A percentile compares a stretch with the other conserved stretches of the same genome.
phyloP scores from a whole-genome alignment of 495 filamentous ascomycete species.

The Penicillium pulvis region DNA sequence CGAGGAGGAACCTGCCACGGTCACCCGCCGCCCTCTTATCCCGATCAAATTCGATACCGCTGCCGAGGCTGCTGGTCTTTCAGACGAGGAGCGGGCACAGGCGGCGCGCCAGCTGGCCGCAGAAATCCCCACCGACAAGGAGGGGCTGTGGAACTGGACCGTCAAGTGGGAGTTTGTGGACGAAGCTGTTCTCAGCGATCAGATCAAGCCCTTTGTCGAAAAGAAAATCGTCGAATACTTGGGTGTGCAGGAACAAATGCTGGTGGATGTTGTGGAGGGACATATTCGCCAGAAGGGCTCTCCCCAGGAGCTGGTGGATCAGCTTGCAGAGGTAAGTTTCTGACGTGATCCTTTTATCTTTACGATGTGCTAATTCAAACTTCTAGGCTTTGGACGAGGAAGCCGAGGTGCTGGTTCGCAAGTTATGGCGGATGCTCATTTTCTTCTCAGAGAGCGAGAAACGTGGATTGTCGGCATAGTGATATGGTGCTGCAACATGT shows the following conservation, averaged over 20 bases:
- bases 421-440: constrained; percentile 97
- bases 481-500: not conserved
- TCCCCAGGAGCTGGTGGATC: constrained; percentile 80
- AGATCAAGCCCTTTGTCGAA: constrained; percentile 92
- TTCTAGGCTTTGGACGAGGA: constrained; percentile 90
- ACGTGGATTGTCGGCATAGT: constrained; percentile 72
- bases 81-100: constrained; percentile 82
- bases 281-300: constrained; percentile 76
- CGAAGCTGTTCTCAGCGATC: constrained; percentile 77
- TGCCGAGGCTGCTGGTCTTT: constrained; percentile 65
- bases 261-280: constrained; percentile 90
- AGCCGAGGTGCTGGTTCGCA: constrained; percentile 90
- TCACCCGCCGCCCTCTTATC: constrained; percentile 76
- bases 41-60: constrained; percentile 90
- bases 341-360: not conserved
- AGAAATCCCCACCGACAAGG: constrained; percentile 86
- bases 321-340: constrained; percentile 74
- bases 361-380: constrained; percentile 34
- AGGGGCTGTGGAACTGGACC: constrained; percentile 87
- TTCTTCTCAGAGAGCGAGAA: constrained; percentile 98
- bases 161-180: constrained; percentile 96
- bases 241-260: constrained; percentile 92
- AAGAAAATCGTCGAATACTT: constrained; percentile 98
- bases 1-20: constrained; percentile 77
- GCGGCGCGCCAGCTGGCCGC: constrained; percentile 77